Percentiles rank a stretch among this genome's conserved stretches.
Conservation (phyloP, 345 rosid genomes). For the Lepidium aucheri region DNA sequence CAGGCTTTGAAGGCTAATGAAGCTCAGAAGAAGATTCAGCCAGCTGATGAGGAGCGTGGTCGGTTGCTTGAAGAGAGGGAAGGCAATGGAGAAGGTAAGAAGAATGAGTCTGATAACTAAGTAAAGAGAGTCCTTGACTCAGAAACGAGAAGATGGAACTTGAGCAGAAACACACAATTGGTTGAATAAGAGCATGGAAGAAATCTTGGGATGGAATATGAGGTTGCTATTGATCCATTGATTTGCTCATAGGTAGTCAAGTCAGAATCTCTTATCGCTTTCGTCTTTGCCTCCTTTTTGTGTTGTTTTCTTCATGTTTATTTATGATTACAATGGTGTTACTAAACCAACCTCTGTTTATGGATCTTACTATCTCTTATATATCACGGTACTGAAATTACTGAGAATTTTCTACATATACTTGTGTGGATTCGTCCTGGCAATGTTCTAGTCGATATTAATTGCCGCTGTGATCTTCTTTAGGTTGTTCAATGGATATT, state of each 20-base stretch:
- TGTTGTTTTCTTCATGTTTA: conserved; percentile 1
- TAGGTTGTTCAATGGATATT: background rate
- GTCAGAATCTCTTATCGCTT: conserved; percentile 12
- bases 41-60: conserved; percentile 71
- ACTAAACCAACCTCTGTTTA: background rate
- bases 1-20: conserved; percentile 89
- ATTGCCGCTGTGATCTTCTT: background rate
- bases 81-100: conserved; percentile 53
- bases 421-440: background rate
- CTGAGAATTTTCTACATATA: background rate
- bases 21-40: conserved; percentile 72
- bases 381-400: background rate
- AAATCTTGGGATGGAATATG: conserved; percentile 1
- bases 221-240: conserved; percentile 7
- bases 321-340: conserved; percentile 15
- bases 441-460: too few relatives aligned
- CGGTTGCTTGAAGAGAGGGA: conserved; percentile 70
- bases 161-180: background rate
- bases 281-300: background rate
- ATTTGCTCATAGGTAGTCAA: conserved; percentile 13
- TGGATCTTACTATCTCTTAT: conserved; percentile 3
- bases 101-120: conserved; percentile 45
- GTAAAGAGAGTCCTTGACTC: background rate
- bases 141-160: background rate
- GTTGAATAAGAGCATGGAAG: conserved; percentile 7